Percentiles rank a stretch among this genome's conserved stretches.
phyloP scores from a whole-genome alignment of 2,329 filamentous ascomycete species.

The Verticillium nonalfalfae region DNA sequence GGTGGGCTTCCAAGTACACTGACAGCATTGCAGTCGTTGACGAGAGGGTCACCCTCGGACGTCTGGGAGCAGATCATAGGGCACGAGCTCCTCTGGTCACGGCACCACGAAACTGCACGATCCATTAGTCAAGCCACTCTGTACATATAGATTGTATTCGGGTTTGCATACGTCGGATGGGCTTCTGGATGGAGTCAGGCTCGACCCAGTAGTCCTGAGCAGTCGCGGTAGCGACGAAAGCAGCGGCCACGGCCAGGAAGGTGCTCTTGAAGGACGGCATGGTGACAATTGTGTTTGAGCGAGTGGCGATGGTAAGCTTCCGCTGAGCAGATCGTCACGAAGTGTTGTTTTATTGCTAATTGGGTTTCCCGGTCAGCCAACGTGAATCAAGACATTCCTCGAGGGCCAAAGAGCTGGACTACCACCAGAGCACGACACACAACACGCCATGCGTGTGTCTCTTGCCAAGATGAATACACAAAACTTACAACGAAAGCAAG shows the following conservation, averaged over 20 bases:
- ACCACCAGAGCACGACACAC: background rate
- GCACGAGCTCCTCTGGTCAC: constrained; percentile 55
- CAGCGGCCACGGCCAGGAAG: constrained; percentile 46
- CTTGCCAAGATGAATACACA: background rate
- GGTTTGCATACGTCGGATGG: constrained; percentile 41
- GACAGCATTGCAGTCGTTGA: constrained; percentile 65
- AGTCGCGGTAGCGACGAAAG: constrained; percentile 35
- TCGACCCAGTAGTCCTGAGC: constrained; percentile 56
- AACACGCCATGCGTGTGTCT: background rate
- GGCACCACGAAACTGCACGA: constrained; percentile 56
- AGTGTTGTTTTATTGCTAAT: background rate
- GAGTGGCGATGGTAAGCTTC: too few species aligned
- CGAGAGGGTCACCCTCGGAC: constrained; percentile 40
- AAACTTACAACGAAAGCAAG: background rate
- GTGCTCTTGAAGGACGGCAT: constrained; percentile 52
- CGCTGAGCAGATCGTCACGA: background rate
- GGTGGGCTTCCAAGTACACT: constrained; percentile 14
- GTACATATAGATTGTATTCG: background rate
- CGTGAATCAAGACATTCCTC: constrained; percentile 7
- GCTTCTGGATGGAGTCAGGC: constrained; percentile 49
- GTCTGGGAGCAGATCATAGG: constrained; percentile 65
- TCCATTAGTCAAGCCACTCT: background rate
- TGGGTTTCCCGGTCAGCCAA: constrained; percentile 9
- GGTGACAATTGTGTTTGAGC: constrained; percentile 9
- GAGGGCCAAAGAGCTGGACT: background rate